Evolutionary conservation across 345 rosid genomes (phyloP), one percentile per base, ranked within the genome.

Genomic region (Camelina hispida): DNA sequence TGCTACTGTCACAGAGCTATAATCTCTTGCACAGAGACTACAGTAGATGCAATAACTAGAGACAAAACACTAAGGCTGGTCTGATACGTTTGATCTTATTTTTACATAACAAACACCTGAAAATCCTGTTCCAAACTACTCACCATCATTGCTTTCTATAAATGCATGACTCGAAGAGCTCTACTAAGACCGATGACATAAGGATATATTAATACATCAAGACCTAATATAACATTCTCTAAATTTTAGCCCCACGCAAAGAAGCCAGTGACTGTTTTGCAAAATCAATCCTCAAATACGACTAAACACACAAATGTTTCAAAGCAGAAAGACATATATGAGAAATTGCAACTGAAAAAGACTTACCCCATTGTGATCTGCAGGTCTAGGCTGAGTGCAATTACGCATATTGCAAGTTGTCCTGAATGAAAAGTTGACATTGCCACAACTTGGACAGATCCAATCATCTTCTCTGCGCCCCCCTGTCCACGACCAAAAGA

Each of bases 381-480:
- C 96, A 58, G 99, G 99, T 84, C 98, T 82, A 11, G 97, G 87
- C 66, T 95, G 99, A 53, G 99, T 90, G 66, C 99, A 95, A 76
- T 95, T 95, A 32, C 98, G 99, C 98, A 90, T 95, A 75, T 95
- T 95, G 73, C 99, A 95, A 56, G 99, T 92, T 38, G 96, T 95
- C 84, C 98, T 86, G 64, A 95, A 95, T 2, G 99, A 92, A 78
- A 95, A 95, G 59, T 95, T 95, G 73, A 90, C 99, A 79, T 95
- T 95, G 68, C 94, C 97, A 72, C 99, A 95, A 68, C 97, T 95
- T 3, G 98, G 98, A 56, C 98, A 95, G 34, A 97, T 93, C 99
- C 98, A 96, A 71, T 96, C 99, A 82, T 96, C 98, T 71, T 96
- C 99, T 83, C 99, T 89, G 3, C 99, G 94, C 58, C 99, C 88